phyloP scores from a whole-genome alignment of 768 basidiomycete genomes.

The Rhizopogon vulgaris region DNA sequence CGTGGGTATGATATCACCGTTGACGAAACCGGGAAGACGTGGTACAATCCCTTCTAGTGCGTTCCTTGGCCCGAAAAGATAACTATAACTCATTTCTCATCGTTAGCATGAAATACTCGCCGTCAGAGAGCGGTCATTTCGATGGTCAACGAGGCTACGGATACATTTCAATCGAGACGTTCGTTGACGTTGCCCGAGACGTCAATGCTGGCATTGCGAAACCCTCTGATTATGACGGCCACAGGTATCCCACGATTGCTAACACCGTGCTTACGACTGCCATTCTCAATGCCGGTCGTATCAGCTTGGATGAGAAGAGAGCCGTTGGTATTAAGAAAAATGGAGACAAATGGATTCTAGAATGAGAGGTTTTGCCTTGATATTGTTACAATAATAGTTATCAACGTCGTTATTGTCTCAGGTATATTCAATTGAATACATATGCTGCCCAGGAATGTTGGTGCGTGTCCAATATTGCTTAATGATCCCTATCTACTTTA shows the following conservation, averaged over 20 bases:
- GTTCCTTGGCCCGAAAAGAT: constrained; percentile 21
- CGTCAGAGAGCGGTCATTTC: constrained; percentile 87
- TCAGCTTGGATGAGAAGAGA: constrained; percentile 86
- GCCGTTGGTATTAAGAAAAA: constrained; percentile 71
- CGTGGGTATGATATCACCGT: constrained; percentile 88
- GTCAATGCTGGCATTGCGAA: constrained; percentile 67
- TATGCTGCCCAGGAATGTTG: no score
- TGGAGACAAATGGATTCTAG: constrained; percentile 59
- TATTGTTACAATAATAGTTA: constrained; percentile 10
- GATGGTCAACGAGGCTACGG: constrained; percentile 94
- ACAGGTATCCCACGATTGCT: constrained; percentile 81
- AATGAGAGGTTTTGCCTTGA: constrained; percentile 32
- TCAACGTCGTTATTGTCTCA: not conserved
- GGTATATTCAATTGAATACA: not conserved
- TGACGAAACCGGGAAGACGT: constrained; percentile 78
- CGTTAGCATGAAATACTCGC: constrained; percentile 87
- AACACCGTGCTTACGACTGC: constrained; percentile 86
- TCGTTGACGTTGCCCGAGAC: constrained; percentile 74
- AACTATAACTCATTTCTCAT: constrained; percentile 9
- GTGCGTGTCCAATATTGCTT: not conserved
- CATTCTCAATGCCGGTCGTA: constrained; percentile 85
- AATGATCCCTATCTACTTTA: not conserved
- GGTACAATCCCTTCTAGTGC: constrained; percentile 90
- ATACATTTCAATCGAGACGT: constrained; percentile 88
- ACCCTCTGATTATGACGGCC: constrained; percentile 69